Base-by-base conservation (phyloP, 345 rosid genomes). In the Psidium friedrichsthalianum region DNA sequence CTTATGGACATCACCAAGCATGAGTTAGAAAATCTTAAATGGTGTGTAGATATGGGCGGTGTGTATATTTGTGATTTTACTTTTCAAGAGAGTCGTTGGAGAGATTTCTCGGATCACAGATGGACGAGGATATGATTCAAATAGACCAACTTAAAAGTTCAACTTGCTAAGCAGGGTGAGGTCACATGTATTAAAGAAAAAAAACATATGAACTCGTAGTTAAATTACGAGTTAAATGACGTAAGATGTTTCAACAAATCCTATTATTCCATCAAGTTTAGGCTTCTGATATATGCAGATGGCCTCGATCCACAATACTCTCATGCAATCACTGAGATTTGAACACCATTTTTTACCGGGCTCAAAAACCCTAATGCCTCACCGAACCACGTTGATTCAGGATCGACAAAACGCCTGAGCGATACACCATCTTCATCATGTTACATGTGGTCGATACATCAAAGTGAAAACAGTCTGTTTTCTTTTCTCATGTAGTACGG, bases 91-190 rank as follows among this genome's bases (percentile, higher is more conserved):
- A 69, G 47, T 69, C 25, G 13, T 36, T 69, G n/a, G n/a, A n/a
- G 6, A 36, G 9, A 25, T 69, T 36, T 8, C 44, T 36, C 25
- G 6, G 0, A 69, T 36, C 47, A 69, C 0, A 1, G 12, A 0
- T 0, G 1, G 5, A 10, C 0, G 1, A 69, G 10, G 40, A 36
- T 32, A 21, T 1, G 47, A 69, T 11, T 69, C 25, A 0, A 69
- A 69, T 5, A 18, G 42, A 40, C 11, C 5, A 64, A 29, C 11
- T 9, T 9, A 29, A 14, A 64, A 15, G 3, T 15, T 15, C 29
- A 64, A 64, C 32, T 9, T 29, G 2, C 6, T 3, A 7, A 14
- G 0, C 6, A 8, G 0, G 8, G 3, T 2, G 1, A 61, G 2
- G 8, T 29, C 74, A 29, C 11, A 0, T 25, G 0, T 61, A 1